phyloP scores from a whole-genome alignment of 2,329 filamentous ascomycete species.

The Microsporum ferrugineum region DNA sequence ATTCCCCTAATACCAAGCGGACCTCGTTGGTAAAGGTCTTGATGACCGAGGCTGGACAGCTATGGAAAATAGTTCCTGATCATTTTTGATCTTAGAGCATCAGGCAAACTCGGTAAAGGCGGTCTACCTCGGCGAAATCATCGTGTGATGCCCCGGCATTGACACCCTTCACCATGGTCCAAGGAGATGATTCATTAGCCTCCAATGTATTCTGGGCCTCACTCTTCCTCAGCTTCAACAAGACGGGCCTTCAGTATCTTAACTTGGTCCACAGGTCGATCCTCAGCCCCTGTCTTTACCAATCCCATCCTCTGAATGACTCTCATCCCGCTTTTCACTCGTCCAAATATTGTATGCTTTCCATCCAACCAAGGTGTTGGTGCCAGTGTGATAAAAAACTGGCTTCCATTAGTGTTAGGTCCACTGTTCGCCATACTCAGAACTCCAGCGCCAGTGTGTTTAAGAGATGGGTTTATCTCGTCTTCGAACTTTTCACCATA shows the following conservation, averaged over 20 bases:
- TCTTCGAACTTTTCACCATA: conserved; percentile 92
- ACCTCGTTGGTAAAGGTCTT: too few relatives aligned
- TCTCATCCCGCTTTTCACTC: conserved; percentile 71
- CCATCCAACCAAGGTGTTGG: conserved; percentile 94
- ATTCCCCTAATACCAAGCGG: too few relatives aligned
- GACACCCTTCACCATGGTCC: not conserved
- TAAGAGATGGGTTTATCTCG: conserved; percentile 66
- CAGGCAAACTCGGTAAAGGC: not conserved
- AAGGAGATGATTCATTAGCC: not conserved
- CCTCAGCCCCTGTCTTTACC: conserved; percentile 70
- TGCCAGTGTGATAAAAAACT: conserved; percentile 92
- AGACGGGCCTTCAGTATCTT: conserved; percentile 65
- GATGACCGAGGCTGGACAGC: not conserved
- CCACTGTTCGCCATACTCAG: conserved; percentile 94
- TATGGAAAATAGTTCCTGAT: not conserved
- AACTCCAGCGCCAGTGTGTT: conserved; percentile 88
- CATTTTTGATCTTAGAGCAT: not conserved
- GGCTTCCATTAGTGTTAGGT: conserved; percentile 82
- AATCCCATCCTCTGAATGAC: conserved; percentile 80
- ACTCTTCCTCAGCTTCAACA: conserved; percentile 47
- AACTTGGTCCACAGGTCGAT: conserved; percentile 70
- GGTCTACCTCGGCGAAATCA: not conserved
- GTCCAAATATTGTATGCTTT: conserved; percentile 92
- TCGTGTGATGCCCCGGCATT: not conserved
- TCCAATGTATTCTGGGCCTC: conserved; percentile 15